These are phyloP conservation scores for Lactuca saligna DNA, from an alignment of 129 eudicot species.

Conservation along the genomic window DNA sequence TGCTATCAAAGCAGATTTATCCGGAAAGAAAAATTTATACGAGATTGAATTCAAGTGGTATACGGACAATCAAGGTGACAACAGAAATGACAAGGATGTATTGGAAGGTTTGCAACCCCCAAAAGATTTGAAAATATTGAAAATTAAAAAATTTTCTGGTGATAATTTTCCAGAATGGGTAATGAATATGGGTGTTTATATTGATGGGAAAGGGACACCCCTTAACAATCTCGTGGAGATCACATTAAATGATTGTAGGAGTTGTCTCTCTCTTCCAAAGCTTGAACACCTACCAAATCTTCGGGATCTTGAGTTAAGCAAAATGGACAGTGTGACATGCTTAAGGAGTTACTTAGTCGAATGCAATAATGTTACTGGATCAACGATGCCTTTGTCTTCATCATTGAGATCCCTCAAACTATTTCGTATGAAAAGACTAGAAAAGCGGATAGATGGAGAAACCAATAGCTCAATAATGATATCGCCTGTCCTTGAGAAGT, in stretches of 20 bases:
- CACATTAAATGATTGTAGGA: background rate
- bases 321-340: conserved; percentile 13
- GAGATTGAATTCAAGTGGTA: too few species aligned
- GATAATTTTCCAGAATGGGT: background rate
- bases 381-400: background rate
- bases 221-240: conserved; percentile 8
- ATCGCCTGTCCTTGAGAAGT: conserved; percentile 6
- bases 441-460: background rate
- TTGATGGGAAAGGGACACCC: background rate
- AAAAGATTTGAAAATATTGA: too few species aligned
- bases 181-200: background rate
- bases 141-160: too few species aligned
- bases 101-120: too few species aligned
- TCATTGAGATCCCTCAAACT: background rate
- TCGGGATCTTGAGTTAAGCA: background rate
- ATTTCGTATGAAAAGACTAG: background rate
- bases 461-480: background rate
- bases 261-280: background rate
- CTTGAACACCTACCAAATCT: conserved; percentile 12
- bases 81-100: too few species aligned
- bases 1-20: too few species aligned
- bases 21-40: too few species aligned
- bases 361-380: background rate
- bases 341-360: background rate
- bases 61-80: too few species aligned